A percentile compares a stretch with the other conserved stretches of the same genome.
Evolutionary conservation across 148 eudicot species (phyloP).

Genomic region (Arbutus unedo): DNA sequence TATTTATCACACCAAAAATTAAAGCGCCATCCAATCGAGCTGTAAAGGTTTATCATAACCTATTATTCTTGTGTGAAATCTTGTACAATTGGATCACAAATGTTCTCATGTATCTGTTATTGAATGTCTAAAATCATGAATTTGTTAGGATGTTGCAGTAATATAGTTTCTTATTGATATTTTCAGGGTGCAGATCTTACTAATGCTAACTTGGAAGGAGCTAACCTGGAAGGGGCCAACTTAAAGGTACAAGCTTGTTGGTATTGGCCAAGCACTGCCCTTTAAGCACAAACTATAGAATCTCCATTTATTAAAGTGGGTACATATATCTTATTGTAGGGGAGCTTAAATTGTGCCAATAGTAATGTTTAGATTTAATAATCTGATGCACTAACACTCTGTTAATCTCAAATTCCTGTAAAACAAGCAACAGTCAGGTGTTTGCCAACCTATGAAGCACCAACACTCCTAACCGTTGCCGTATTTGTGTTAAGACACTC

Average conservation of each 20-base stretch:
- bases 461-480: too few species aligned
- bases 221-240: conserved; percentile 94
- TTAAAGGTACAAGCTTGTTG: conserved; percentile 54
- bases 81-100: not conserved
- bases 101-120: not conserved
- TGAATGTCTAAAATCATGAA: conserved; percentile 1
- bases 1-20: too few species aligned
- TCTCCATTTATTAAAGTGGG: not conserved
- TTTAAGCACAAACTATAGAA: not conserved
- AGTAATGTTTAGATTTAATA: not conserved
- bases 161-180: not conserved
- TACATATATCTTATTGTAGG: not conserved
- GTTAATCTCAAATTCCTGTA: not conserved
- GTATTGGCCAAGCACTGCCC: not conserved
- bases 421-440: not conserved
- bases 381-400: not conserved
- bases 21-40: too few species aligned
- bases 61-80: not conserved
- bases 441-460: not conserved
- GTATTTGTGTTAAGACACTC: too few species aligned
- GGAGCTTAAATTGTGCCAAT: not conserved
- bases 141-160: not conserved
- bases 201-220: conserved; percentile 92
- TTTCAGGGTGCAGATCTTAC: conserved; percentile 88
- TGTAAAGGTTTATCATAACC: not conserved